Evolutionary conservation across 148 eudicot genomes (phyloP).

Genomic region (Polygonum aviculare): DNA sequence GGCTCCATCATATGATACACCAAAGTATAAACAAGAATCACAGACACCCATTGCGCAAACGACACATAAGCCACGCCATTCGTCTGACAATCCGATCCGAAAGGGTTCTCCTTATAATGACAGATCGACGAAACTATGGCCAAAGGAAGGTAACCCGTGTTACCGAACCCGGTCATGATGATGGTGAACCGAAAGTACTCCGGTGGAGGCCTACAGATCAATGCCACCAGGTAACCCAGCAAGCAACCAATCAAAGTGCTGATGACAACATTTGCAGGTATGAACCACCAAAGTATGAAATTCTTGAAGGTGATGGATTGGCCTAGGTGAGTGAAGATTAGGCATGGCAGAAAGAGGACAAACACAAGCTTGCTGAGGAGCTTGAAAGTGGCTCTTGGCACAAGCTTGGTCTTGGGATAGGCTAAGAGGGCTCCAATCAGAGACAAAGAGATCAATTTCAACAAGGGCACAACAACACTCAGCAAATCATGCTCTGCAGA

Average conservation of each 20-base stretch:
- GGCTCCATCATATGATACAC: conserved; percentile 91
- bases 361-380: conserved; percentile 90
- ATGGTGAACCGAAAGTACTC: conserved; percentile 61
- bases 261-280: conserved; percentile 63
- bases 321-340: conserved; percentile 71
- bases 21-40: conserved; percentile 56
- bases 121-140: conserved; percentile 57
- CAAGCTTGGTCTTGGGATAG: conserved; percentile 51
- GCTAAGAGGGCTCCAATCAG: conserved; percentile 60
- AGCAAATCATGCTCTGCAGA: conserved; percentile 21
- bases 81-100: conserved; percentile 37
- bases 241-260: conserved; percentile 53
- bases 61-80: conserved; percentile 62
- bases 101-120: conserved; percentile 39
- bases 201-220: conserved; percentile 65
- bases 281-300: conserved; percentile 78
- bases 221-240: conserved; percentile 54
- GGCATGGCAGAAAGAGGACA: conserved; percentile 75
- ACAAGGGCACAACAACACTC: conserved; percentile 49
- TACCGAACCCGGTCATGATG: conserved; percentile 65
- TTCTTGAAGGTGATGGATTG: conserved; percentile 56
- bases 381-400: conserved; percentile 77
- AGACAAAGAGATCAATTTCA: conserved; percentile 57
- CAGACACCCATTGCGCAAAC: conserved; percentile 65
- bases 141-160: conserved; percentile 61